These are phyloP conservation scores for Russula compacta DNA, from an alignment of 768 basidiomycete genomes.

Conservation along the genomic window DNA sequence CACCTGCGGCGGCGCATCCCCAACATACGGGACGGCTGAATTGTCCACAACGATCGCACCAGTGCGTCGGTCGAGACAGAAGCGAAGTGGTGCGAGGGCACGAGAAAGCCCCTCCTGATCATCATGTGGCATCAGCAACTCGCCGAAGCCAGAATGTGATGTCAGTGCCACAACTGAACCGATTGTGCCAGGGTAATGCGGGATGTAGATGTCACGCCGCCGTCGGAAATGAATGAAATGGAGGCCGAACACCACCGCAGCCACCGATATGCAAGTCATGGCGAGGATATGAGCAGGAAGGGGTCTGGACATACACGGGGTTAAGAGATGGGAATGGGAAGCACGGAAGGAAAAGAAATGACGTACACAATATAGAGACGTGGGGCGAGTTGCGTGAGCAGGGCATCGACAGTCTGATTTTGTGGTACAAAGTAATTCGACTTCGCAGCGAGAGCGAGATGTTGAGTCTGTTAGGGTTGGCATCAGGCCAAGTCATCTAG, in stretches of 20 bases:
- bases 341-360: neutral
- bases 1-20: neutral
- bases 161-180: constrained; percentile 10
- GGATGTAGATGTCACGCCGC: constrained; percentile 11
- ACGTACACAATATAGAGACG: constrained; percentile 55
- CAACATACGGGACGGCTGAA: neutral
- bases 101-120: neutral
- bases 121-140: constrained; percentile 16
- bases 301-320: constrained; percentile 30
- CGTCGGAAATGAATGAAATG: constrained; percentile 34
- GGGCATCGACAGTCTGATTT: constrained; percentile 32
- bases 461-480: constrained; percentile 35
- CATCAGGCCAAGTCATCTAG: neutral
- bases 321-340: neutral
- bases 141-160: constrained; percentile 18
- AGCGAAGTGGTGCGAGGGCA: constrained; percentile 13
- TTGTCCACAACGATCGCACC: constrained; percentile 20
- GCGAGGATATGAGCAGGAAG: constrained; percentile 46
- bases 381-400: constrained; percentile 34
- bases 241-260: constrained; percentile 37
- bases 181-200: constrained; percentile 14
- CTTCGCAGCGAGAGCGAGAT: constrained; percentile 49
- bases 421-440: constrained; percentile 46
- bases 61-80: constrained; percentile 17
- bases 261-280: constrained; percentile 38